Evolutionary conservation across 73 alveolate species (phyloP), one percentile per base, ranked within the genome.

Genomic region (Effrenium voratum): DNA sequence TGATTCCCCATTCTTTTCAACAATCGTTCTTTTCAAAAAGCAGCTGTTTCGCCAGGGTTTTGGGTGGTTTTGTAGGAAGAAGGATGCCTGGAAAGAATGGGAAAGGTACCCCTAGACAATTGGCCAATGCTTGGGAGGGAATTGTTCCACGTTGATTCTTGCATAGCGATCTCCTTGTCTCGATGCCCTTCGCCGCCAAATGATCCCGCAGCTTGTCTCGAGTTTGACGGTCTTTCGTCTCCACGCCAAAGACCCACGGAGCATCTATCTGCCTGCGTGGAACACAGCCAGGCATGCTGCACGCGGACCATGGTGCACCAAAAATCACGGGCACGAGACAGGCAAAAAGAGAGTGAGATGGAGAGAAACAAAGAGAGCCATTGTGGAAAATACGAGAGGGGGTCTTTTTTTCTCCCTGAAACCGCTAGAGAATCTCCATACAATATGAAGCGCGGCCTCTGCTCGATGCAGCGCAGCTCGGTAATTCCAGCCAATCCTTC

Each of bases 241-340:
- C 92, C 66, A 92, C 91, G 80, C 98, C 98, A 91, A 92, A 92
- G 82, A 92, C 98, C 98, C 98, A 92, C 1, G 98, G 98, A 30
- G 98, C 98, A 43, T 92, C 98, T 28, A 92, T 44, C 34, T 92
- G 91, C 91, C 97, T 90, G 46, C 57, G 52, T 34, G 12, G 41
- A 13, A 10, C 79, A 24, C 15, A n/a, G n/a, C n/a, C n/a, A n/a
- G n/a, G n/a, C n/a, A n/a, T 24, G 46, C 82, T 30, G 16, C n/a
- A 34, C 32, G 34, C 49, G n/a, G 38, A 52, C 8, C 32, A 28
- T 46, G n/a, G 32, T 15, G 13, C 50, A 44, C 47, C 24, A 36
- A 70, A 70, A 24, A 57, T 52, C 66, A 1, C 4, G 72, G 32
- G 72, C 34, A 24, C 28, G 19, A 5, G 72, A 3, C 6, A 32